These are phyloP conservation scores for Apium graveolens DNA, from an alignment of 129 eudicot species.

Conservation along the genomic window DNA sequence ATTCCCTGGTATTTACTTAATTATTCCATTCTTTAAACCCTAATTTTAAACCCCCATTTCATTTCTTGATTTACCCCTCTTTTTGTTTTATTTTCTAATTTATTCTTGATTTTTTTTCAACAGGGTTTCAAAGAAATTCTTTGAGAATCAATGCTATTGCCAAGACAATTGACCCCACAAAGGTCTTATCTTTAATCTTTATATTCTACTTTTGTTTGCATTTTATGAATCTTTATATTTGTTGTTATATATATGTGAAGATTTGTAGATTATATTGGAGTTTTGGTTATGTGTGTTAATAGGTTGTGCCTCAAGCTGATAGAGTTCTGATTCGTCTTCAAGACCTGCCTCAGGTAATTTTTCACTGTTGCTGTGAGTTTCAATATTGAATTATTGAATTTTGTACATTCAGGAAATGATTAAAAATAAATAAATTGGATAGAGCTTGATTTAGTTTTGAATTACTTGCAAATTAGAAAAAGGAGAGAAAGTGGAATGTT, in stretches of 20 bases:
- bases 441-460: background rate
- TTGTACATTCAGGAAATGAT: background rate
- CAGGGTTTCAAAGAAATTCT: constrained; percentile 37
- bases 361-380: background rate
- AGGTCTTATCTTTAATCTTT: constrained; percentile 40
- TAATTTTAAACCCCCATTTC: background rate
- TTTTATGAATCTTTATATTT: background rate
- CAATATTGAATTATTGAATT: background rate
- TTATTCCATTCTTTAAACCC: background rate
- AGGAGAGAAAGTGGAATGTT: background rate
- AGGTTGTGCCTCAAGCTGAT: constrained; percentile 94
- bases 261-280: background rate
- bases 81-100: background rate
- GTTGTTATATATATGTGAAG: background rate
- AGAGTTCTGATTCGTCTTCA: constrained; percentile 84
- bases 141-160: constrained; percentile 70
- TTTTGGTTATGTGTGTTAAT: constrained; percentile 9
- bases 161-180: constrained; percentile 58
- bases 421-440: background rate
- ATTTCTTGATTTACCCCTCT: background rate
- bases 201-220: background rate
- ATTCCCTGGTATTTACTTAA: constrained; percentile 13
- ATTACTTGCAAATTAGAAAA: background rate
- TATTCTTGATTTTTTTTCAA: background rate
- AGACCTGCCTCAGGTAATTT: constrained; percentile 64